A percentile compares a stretch with the other conserved stretches of the same genome.
Conservation (phyloP, 345 rosid genomes). For the Carallia pectinifolia region DNA sequence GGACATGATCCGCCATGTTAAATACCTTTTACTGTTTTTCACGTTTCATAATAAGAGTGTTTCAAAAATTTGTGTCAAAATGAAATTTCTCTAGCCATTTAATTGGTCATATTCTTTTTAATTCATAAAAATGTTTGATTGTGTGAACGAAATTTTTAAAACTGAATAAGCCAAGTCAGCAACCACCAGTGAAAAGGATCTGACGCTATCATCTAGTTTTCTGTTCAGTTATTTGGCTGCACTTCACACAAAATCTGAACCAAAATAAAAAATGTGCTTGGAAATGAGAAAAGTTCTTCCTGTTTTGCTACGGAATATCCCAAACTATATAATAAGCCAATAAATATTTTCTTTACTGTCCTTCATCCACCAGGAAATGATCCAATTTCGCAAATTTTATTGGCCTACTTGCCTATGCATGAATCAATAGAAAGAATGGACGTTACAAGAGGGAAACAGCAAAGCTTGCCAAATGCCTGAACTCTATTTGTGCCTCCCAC, state of each 20-base stretch:
- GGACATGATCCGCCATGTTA: too few relatives aligned
- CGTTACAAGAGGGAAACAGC: conserved; percentile 35
- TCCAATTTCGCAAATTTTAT: too few relatives aligned
- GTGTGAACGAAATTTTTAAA: not conserved
- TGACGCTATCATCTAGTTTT: conserved; percentile 27
- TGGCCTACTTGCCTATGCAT: too few relatives aligned
- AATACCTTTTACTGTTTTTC: too few relatives aligned
- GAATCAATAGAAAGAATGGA: not conserved
- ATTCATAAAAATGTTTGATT: not conserved
- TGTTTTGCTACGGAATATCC: not conserved
- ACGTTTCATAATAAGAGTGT: too few relatives aligned
- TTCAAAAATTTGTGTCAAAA: too few relatives aligned
- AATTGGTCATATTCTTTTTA: not conserved
- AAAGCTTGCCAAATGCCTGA: conserved; percentile 4
- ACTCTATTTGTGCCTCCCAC: not conserved
- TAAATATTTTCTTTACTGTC: too few relatives aligned
- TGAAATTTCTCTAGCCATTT: too few relatives aligned
- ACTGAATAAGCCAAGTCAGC: conserved; percentile 19
- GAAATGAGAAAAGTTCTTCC: not conserved
- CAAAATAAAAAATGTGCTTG: conserved; percentile 2
- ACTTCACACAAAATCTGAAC: not conserved
- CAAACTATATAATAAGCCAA: not conserved
- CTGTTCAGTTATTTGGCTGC: not conserved
- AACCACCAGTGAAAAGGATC: conserved; percentile 45
- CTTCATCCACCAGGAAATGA: too few relatives aligned